A percentile compares a stretch with the other conserved stretches of the same genome.
These are phyloP conservation scores for Cutaneotrichosporon mucoides DNA, from an alignment of 1,284 basidiomycete species.

Conservation along the genomic window DNA sequence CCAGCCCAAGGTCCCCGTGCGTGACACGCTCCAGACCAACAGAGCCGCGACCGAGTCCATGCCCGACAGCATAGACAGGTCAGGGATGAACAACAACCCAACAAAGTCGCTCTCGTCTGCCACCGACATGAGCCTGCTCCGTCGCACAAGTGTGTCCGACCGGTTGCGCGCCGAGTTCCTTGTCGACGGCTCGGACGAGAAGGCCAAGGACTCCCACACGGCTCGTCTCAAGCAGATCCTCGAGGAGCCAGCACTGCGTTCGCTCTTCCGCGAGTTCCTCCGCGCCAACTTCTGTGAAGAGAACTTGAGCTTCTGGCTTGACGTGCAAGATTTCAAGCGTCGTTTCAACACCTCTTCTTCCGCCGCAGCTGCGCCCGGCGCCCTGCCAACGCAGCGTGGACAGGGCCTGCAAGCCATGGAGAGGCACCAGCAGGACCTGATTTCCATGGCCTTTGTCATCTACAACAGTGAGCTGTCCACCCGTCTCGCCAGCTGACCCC, in stretches of 20 bases:
- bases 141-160: constrained; percentile 72
- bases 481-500: constrained; percentile 32
- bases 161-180: constrained; percentile 55
- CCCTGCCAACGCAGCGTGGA: constrained; percentile 52
- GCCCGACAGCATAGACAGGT: neutral
- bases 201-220: constrained; percentile 75
- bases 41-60: constrained; percentile 3
- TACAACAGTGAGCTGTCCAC: constrained; percentile 44
- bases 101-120: constrained; percentile 33
- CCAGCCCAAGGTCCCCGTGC: neutral
- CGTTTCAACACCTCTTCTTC: constrained; percentile 93
- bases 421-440: constrained; percentile 89
- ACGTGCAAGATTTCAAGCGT: constrained; percentile 94
- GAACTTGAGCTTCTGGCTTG: constrained; percentile 94
- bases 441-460: constrained; percentile 89
- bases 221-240: constrained; percentile 88
- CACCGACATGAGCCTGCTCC: constrained; percentile 64
- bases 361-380: constrained; percentile 62
- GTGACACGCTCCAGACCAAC: neutral
- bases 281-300: constrained; percentile 96
- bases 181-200: constrained; percentile 10
- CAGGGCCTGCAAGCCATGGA: constrained; percentile 85
- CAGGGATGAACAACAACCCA: constrained; percentile 11
- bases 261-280: constrained; percentile 90
- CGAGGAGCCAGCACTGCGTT: constrained; percentile 83